These are phyloP conservation scores for Trichosporon asahii DNA, from an alignment of 1,284 basidiomycete genomes.

Conservation along the genomic window DNA sequence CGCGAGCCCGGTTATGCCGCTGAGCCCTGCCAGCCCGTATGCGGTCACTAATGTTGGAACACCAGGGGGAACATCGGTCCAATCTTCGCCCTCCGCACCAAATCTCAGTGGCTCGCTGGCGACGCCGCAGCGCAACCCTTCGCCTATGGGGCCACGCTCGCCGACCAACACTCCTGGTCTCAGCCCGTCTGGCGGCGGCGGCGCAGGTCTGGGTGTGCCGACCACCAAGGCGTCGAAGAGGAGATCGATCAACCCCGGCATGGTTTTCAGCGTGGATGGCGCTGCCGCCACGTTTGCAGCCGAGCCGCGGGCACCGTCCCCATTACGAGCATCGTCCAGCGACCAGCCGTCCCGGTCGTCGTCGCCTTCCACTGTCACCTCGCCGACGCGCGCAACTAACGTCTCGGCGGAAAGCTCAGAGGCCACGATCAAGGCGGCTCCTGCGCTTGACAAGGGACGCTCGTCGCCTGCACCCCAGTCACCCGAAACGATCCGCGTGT, in stretches of 20 bases:
- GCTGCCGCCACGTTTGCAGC: constrained; percentile 37
- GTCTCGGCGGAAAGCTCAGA: background rate
- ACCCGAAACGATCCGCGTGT: background rate
- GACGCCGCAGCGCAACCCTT: background rate
- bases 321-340: constrained; percentile 37
- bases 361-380: background rate
- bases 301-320: constrained; percentile 47
- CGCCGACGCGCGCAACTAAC: background rate
- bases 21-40: constrained; percentile 4
- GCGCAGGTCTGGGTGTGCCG: constrained; percentile 40
- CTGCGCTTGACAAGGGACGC: background rate
- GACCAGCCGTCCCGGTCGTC: constrained; percentile 4
- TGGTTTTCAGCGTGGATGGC: constrained; percentile 47
- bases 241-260: constrained; percentile 51
- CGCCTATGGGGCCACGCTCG: background rate
- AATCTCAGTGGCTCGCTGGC: background rate
- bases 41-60: background rate
- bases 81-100: constrained; percentile 7
- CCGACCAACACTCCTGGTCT: constrained; percentile 26
- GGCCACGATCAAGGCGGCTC: background rate
- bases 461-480: background rate
- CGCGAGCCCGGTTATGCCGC: background rate
- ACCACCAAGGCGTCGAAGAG: constrained; percentile 44
- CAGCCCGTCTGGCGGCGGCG: constrained; percentile 21
- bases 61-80: constrained; percentile 2